Conservation (phyloP, 202 grass and related monocot species). For the Saccharum hybrid region DNA sequence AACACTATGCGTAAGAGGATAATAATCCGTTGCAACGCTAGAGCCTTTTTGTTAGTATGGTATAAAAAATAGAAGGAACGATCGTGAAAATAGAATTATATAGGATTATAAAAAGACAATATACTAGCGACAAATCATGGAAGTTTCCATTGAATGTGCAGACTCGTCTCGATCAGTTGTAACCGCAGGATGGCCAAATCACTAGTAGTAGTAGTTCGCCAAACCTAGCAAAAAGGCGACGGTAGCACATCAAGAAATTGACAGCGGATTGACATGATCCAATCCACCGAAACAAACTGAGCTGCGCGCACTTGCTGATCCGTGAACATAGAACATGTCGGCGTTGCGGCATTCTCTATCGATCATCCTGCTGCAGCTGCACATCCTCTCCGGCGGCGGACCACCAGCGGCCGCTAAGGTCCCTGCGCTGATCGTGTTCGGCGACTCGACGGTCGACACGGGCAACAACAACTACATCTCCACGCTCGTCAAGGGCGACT, state of each 20-base stretch:
- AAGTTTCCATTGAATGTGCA: too few relatives aligned
- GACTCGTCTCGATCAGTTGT: too few relatives aligned
- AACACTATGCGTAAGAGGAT: too few relatives aligned
- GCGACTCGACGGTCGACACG: slow-evolving; percentile 76
- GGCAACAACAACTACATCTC: slow-evolving; percentile 76
- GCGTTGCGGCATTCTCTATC: not conserved
- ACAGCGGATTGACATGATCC: not conserved
- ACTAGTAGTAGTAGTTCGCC: slow-evolving; percentile 35
- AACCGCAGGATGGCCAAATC: not conserved
- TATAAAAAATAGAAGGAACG: too few relatives aligned
- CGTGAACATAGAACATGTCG: not conserved
- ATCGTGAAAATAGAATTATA: too few relatives aligned
- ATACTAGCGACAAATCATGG: too few relatives aligned
- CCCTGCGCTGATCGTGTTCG: slow-evolving; percentile 69
- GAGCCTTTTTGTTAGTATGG: too few relatives aligned
- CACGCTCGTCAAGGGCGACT: slow-evolving; percentile 69
- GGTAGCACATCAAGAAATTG: slow-evolving; percentile 26
- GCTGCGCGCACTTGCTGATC: not conserved
- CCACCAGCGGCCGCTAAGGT: slow-evolving; percentile 44
- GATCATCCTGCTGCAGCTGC: slow-evolving; percentile 22
- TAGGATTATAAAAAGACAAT: too few relatives aligned
- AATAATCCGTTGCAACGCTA: too few relatives aligned
- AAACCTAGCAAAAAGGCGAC: slow-evolving; percentile 16
- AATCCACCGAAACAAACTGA: not conserved
- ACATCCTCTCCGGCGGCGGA: slow-evolving; percentile 2